Base-by-base conservation (phyloP, 1,284 basidiomycete species). In the Ganoderma resinaceum region DNA sequence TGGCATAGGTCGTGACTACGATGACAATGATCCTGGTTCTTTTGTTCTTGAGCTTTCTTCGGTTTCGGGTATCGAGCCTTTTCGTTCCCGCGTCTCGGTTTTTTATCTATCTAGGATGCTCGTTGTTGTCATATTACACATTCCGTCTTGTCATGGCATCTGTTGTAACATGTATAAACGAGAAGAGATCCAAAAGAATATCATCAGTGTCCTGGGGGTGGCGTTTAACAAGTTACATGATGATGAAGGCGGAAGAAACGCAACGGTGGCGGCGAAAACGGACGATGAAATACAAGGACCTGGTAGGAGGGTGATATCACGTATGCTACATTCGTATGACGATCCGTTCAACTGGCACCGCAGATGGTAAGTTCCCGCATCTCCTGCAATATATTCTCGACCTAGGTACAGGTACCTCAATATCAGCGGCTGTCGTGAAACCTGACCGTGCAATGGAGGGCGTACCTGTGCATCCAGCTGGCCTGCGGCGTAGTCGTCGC, bases 401-500 rank as follows among this genome's bases (percentile, higher is more conserved):
- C 95, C 90, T 83, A 62, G 52, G 12, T 11, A 42, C 1, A 11
- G 52, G 12, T 11, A 42, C 1, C 6, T 35, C 33, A 26, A 20
- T 52, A 14, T 68, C 20, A 67, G 60, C 49, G 23, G n/a, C 3
- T 16, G 3, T 8, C 20, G 14, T 53, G 8, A 2, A 6, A 29
- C 3, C 14, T 4, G 37, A 7, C 29, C 40, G 16, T 16, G 2
- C 23, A 35, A 49, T 16, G 61, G 29, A 5, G 29, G 2, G 49
- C 66, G 23, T 49, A 93, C 95, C 86, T 99, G 96, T 43, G 93
- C 92, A 79, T 99, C 97, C 64, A 99, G 85, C 79, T 96, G 94
- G 6, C 97, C 97, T 63, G 96, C 95, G 29, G 98, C 97, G 78
- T 99, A 99, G 76, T 99, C 96, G 75, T 98, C 96, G 71, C 97